Percentiles rank a stretch among this genome's conserved stretches.
Evolutionary conservation across 345 rosid genomes (phyloP).

Genomic region (Gossypium bickii): DNA sequence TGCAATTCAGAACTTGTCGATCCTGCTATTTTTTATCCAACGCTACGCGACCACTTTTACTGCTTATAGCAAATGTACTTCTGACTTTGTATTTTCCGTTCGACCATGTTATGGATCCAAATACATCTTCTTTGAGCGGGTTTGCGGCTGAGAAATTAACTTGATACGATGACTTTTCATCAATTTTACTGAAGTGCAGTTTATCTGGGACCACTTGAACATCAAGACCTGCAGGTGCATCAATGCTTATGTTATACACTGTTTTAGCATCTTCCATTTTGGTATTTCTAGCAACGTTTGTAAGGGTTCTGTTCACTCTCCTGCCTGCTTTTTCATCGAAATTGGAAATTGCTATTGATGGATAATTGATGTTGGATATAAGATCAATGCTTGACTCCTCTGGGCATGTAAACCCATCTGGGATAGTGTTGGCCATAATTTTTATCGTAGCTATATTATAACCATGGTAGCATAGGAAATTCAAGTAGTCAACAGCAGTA

Average conservation of each 20-base stretch:
- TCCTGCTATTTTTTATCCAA: no score
- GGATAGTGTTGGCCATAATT: conserved; percentile 33
- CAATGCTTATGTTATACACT: conserved; percentile 31
- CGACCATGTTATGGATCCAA: conserved; percentile 68
- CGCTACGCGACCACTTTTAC: neutral
- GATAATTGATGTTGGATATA: conserved; percentile 64
- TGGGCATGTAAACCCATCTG: conserved; percentile 49
- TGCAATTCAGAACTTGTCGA: no score
- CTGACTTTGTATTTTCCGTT: conserved; percentile 49
- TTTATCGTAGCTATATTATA: conserved; percentile 40
- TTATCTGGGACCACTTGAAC: conserved; percentile 43
- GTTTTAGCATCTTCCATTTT: conserved; percentile 36
- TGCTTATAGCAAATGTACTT: conserved; percentile 51
- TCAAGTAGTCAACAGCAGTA: conserved; percentile 53
- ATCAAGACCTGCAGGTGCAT: conserved; percentile 29
- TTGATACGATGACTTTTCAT: conserved; percentile 45
- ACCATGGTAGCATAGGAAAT: conserved; percentile 66
- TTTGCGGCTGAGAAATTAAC: conserved; percentile 35
- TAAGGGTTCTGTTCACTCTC: conserved; percentile 49
- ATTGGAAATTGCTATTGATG: conserved; percentile 57
- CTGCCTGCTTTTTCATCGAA: conserved; percentile 33
- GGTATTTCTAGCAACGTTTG: conserved; percentile 57
- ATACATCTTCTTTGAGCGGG: conserved; percentile 32
- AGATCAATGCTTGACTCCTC: conserved; percentile 39
- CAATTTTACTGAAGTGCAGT: conserved; percentile 39